These are phyloP conservation scores for Coemansia sp. DNA, from an alignment of 192 early-diverging fungal genomes.

Conservation along the genomic window DNA sequence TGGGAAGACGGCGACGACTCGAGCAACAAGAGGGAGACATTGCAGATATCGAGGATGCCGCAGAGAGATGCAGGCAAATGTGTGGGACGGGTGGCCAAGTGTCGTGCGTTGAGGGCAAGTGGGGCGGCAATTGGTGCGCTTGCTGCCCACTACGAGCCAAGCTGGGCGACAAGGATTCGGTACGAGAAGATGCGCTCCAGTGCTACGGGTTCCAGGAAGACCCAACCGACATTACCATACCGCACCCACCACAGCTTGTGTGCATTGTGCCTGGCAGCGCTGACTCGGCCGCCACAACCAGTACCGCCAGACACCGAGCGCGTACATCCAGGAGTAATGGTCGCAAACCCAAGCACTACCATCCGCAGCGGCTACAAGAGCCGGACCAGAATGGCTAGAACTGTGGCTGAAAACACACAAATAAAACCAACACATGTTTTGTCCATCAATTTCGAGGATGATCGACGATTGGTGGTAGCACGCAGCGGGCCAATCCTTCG, in stretches of 20 bases:
- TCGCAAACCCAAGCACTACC: neutral
- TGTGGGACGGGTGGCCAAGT: conserved; percentile 17
- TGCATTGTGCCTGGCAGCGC: conserved; percentile 20
- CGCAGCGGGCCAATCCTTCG: neutral
- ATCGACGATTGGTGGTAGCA: conserved; percentile 1
- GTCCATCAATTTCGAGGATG: neutral
- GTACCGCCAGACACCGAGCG: neutral
- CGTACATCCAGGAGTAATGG: neutral
- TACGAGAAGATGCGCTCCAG: conserved; percentile 10
- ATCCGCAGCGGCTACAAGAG: neutral
- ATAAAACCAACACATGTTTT: conserved; percentile 1
- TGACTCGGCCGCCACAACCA: neutral
- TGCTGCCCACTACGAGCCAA: conserved; percentile 45
- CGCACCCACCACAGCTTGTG: conserved; percentile 46
- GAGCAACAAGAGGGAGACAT: neutral
- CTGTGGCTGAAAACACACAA: neutral
- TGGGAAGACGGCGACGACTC: neutral
- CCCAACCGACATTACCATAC: conserved; percentile 48
- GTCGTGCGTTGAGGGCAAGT: conserved; percentile 24
- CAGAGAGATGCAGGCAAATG: conserved; percentile 21
- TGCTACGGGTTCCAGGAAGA: conserved; percentile 51
- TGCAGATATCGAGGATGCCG: conserved; percentile 48
- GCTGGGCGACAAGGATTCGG: conserved; percentile 2
- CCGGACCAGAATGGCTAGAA: conserved; percentile 1
- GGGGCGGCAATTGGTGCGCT: conserved; percentile 52